Conservation (phyloP, 768 basidiomycete species). For the Leccinum subtestaceum region DNA sequence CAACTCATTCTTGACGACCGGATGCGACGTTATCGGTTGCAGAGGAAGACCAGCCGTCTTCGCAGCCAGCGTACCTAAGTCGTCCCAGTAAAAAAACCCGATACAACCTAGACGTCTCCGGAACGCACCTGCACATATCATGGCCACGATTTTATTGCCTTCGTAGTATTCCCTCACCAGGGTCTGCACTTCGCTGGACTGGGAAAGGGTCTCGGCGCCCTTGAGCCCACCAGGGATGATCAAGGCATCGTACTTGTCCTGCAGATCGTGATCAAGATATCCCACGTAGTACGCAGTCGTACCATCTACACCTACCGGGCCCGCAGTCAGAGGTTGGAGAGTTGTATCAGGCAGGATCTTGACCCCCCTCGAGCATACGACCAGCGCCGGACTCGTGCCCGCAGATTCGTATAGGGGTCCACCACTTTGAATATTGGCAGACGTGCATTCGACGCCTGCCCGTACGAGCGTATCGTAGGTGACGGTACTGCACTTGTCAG, state of each 20-base stretch:
- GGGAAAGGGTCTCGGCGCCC: constrained; percentile 73
- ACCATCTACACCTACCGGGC: constrained; percentile 41
- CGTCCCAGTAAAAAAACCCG: background rate
- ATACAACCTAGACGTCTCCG: background rate
- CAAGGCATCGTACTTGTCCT: constrained; percentile 68
- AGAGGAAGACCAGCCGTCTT: constrained; percentile 55
- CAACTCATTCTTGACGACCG: constrained; percentile 61
- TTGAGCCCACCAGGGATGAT: constrained; percentile 78
- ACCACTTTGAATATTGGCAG: constrained; percentile 56
- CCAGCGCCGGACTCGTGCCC: constrained; percentile 43
- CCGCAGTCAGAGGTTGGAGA: constrained; percentile 43
- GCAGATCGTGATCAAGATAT: background rate
- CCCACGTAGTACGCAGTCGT: background rate
- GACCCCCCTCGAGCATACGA: constrained; percentile 69
- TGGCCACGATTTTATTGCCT: constrained; percentile 53
- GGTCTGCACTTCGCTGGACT: constrained; percentile 54
- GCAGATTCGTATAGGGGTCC: constrained; percentile 24
- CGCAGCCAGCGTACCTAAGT: constrained; percentile 66
- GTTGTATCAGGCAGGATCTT: constrained; percentile 66
- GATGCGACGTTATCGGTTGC: constrained; percentile 77
- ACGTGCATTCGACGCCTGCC: constrained; percentile 63
- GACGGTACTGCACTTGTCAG: constrained; percentile 54
- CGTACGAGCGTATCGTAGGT: constrained; percentile 81
- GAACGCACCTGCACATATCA: constrained; percentile 78
- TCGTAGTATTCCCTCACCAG: constrained; percentile 54